Percentiles rank a stretch among this genome's conserved stretches.
phyloP scores from a whole-genome alignment of 306 rosid genomes.

The Dalbergia oliveri region DNA sequence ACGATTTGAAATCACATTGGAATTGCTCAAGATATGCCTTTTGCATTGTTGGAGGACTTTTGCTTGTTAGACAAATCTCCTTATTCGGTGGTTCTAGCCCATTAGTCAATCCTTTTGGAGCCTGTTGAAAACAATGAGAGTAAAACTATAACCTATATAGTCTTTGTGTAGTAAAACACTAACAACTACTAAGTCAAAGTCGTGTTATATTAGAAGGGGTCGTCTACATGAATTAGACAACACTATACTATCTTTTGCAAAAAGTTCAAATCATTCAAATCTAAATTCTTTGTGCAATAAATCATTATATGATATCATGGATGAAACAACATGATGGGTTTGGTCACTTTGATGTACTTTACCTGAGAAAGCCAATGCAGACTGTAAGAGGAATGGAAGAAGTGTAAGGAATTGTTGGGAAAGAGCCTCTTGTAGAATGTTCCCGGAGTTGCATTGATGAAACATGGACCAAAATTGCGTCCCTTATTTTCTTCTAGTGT shows the following conservation, averaged over 20 bases:
- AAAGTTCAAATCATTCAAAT: too few relatives aligned
- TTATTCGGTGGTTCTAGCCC: too few relatives aligned
- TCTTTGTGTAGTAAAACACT: too few relatives aligned
- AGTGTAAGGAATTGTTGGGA: background rate
- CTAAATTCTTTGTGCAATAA: too few relatives aligned
- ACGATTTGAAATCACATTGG: slow-evolving; percentile 46
- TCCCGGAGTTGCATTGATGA: background rate
- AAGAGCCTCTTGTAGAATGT: background rate
- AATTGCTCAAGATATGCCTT: slow-evolving; percentile 55
- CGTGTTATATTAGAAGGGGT: too few relatives aligned
- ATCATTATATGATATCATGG: too few relatives aligned
- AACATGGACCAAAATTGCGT: background rate
- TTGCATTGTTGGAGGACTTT: slow-evolving; percentile 49
- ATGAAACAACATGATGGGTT: too few relatives aligned
- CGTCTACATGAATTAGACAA: too few relatives aligned
- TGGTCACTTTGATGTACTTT: background rate
- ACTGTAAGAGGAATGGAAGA: background rate
- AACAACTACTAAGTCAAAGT: too few relatives aligned
- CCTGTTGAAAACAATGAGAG: background rate
- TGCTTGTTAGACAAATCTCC: slow-evolving; percentile 26
- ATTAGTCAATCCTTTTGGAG: slow-evolving; percentile 8
- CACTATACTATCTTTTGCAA: too few relatives aligned
- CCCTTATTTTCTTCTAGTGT: too few relatives aligned
- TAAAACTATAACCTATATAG: too few relatives aligned
- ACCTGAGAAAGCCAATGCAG: background rate